Evolutionary conservation across 768 basidiomycete species (phyloP), one percentile per base, ranked within the genome.

Genomic region (Mycena vulgaris): DNA sequence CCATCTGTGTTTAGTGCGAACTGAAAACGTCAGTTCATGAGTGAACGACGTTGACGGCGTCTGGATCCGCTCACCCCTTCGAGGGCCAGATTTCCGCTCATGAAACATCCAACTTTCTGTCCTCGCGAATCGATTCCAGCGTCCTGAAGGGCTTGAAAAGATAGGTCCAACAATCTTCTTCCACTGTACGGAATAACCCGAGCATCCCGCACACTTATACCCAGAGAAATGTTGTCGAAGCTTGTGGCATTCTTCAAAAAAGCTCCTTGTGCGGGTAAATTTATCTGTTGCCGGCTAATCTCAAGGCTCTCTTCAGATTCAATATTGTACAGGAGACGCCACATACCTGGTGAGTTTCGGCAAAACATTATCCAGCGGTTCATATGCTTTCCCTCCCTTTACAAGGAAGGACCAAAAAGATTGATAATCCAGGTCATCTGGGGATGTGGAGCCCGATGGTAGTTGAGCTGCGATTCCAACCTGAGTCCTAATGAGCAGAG

Each of bases 221-320:
- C 66, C 31, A 68, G 59, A 19, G 66, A 52, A 37, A 68, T 61
- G 42, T 68, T 68, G 66, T 68, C 66, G 52, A 68, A 68, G 40
- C 52, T 48, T 47, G 49, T 21, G 31, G 47, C 59, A 48, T 68
- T 62, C 45, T 68, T 68, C 16, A 68, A 35, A 31, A 68, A 68
- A 25, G 30, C 55, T n/a, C 66, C 66, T 55, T 55, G 51, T n/a
- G 49, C 45, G 19, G 66, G 66, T 28, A 68, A 27, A 56, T 62
- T 61, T 30, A 68, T 51, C 35, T 59, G 19, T 23, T n/a, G n/a
- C n/a, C n/a, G n/a, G n/a, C n/a, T n/a, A n/a, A n/a, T n/a, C n/a
- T n/a, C n/a, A n/a, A n/a, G n/a, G n/a, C n/a, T n/a, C n/a, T n/a
- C n/a, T n/a, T n/a, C n/a, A n/a, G n/a, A n/a, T n/a, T n/a, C n/a